These are phyloP conservation scores for Mortierella sp. DNA, from an alignment of 371 early-diverging fungal species.

Conservation along the genomic window DNA sequence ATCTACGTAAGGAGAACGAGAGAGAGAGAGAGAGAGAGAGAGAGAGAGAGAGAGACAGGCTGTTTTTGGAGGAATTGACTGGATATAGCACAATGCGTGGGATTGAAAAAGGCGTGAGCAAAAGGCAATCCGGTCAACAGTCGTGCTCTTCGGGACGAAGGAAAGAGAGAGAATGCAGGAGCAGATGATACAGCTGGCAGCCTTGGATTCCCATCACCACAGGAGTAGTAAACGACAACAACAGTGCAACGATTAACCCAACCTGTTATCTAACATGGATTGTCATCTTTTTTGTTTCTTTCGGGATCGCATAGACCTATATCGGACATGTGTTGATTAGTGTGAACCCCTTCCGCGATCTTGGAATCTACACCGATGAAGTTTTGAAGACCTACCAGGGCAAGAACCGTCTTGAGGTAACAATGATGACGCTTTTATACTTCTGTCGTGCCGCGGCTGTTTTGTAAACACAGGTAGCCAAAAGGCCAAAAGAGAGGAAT, in stretches of 20 bases:
- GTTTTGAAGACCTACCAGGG: conserved; percentile 82
- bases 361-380: conserved; percentile 86
- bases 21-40: conserved; percentile 11
- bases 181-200: background rate
- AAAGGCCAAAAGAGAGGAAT: background rate
- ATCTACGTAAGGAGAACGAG: conserved; percentile 76
- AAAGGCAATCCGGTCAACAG: background rate
- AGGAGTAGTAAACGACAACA: background rate
- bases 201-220: background rate
- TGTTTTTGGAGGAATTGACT: background rate
- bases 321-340: conserved; percentile 92
- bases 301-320: conserved; percentile 74
- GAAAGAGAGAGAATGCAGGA: background rate
- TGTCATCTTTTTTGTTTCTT: background rate
- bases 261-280: background rate
- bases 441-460: background rate
- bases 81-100: background rate
- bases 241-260: background rate
- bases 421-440: conserved; percentile 11
- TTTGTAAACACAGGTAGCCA: conserved; percentile 1
- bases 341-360: conserved; percentile 90
- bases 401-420: conserved; percentile 87
- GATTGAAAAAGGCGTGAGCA: conserved; percentile 1
- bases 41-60: background rate
- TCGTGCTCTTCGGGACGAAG: background rate